Percentiles rank a stretch among this genome's conserved stretches.
These are phyloP conservation scores for Botryotinia globosa DNA, from an alignment of 2,329 filamentous ascomycete genomes.

Conservation along the genomic window DNA sequence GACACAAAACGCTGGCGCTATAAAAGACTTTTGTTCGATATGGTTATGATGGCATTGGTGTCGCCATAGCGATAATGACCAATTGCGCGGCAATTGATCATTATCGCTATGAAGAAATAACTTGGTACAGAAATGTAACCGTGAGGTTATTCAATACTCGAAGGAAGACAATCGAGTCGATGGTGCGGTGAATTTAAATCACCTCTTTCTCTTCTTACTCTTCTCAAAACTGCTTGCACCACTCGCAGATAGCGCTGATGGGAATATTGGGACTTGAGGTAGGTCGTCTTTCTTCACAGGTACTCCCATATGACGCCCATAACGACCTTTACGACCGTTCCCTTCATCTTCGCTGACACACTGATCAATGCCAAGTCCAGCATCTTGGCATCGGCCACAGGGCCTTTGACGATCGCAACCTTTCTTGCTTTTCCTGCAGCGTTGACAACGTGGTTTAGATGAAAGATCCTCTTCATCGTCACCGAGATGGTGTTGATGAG, in stretches of 20 bases:
- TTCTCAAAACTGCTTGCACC: constrained; percentile 49
- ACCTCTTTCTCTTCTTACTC: constrained; percentile 69
- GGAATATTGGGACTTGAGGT: constrained; percentile 35
- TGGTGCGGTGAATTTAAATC: constrained; percentile 22
- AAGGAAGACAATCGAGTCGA: not conserved
- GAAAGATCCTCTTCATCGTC: constrained; percentile 86
- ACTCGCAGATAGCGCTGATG: constrained; percentile 37
- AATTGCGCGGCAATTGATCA: not conserved
- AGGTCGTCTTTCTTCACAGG: constrained; percentile 58
- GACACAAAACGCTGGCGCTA: not conserved
- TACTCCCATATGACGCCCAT: constrained; percentile 70
- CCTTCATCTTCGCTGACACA: constrained; percentile 98
- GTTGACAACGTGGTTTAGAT: constrained; percentile 93
- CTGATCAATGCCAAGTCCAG: constrained; percentile 86
- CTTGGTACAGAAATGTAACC: constrained; percentile 4
- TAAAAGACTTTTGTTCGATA: constrained; percentile 7
- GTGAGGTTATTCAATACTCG: constrained; percentile 1
- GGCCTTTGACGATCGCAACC: constrained; percentile 95
- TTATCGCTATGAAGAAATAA: not conserved
- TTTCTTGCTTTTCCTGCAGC: constrained; percentile 99
- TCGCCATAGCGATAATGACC: not conserved
- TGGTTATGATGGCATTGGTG: not conserved
- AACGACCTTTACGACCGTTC: constrained; percentile 93
- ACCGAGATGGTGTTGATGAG: constrained; percentile 59
- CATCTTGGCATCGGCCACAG: constrained; percentile 92